Evolutionary conservation across 441 rosid genomes (phyloP).

Genomic region (Bocquillonia castaneifolia): DNA sequence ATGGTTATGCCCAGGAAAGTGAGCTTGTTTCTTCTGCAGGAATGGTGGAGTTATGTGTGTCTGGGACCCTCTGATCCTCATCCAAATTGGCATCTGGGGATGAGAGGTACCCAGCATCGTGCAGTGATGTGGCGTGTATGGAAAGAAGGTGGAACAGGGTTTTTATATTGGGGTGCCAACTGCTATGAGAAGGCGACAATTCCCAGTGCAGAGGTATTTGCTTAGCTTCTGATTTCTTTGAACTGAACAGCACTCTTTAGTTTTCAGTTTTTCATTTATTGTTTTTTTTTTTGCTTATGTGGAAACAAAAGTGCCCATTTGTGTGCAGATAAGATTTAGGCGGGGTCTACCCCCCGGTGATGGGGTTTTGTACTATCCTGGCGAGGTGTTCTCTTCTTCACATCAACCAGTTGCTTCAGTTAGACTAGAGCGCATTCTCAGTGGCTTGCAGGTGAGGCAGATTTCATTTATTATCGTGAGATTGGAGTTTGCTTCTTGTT

Average conservation of each 20-base stretch:
- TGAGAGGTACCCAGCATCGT: slow-evolving; percentile 96
- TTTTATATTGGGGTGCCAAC: slow-evolving; percentile 97
- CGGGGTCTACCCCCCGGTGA: slow-evolving; percentile 94
- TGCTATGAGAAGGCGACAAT: slow-evolving; percentile 88
- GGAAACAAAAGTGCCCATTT: background rate
- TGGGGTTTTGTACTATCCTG: slow-evolving; percentile 83
- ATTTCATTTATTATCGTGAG: no score
- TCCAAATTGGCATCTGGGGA: slow-evolving; percentile 96
- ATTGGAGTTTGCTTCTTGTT: no score
- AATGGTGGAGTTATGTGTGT: slow-evolving; percentile 98
- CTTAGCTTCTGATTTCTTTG: slow-evolving; percentile 4
- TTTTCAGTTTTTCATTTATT: background rate
- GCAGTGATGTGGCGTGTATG: slow-evolving; percentile 98
- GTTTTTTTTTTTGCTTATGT: background rate
- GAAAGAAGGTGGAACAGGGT: slow-evolving; percentile 98
- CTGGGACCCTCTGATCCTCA: slow-evolving; percentile 98
- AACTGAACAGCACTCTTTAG: background rate
- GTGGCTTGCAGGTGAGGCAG: slow-evolving; percentile 76
- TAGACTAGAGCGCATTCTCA: slow-evolving; percentile 82
- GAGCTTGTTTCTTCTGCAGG: slow-evolving; percentile 40
- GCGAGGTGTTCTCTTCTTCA: slow-evolving; percentile 88
- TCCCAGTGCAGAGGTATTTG: slow-evolving; percentile 88
- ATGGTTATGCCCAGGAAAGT: slow-evolving; percentile 15
- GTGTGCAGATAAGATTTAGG: slow-evolving; percentile 68
- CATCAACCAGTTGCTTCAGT: slow-evolving; percentile 78